phyloP scores from a whole-genome alignment of 2,329 filamentous ascomycete genomes.

The Verticillium klebahnii region DNA sequence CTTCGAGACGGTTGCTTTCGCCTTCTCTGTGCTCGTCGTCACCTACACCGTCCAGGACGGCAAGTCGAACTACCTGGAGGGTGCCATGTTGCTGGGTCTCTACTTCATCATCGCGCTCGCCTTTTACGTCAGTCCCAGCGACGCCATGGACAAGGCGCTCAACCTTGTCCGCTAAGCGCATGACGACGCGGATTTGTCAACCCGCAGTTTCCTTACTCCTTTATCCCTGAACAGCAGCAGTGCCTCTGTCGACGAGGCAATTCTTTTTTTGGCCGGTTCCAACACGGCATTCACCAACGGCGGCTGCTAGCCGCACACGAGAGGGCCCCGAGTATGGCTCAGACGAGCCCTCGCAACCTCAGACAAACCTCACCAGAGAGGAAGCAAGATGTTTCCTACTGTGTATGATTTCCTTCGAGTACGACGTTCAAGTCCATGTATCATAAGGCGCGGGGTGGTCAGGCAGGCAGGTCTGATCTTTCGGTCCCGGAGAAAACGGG shows the following conservation, averaged over 20 bases:
- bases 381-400: not conserved
- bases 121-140: conserved; percentile 51
- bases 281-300: not conserved
- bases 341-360: not conserved
- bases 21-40: conserved; percentile 69
- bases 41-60: conserved; percentile 76
- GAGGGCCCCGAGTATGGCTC: not conserved
- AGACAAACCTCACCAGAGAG: not conserved
- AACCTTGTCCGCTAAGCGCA: not conserved
- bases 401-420: not conserved
- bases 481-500: not conserved
- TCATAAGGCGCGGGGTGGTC: not conserved
- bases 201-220: not conserved
- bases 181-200: not conserved
- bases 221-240: not conserved
- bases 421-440: not conserved
- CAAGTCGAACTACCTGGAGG: conserved; percentile 80
- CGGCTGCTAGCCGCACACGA: not conserved
- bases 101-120: conserved; percentile 58
- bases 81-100: conserved; percentile 59
- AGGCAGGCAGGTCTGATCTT: not conserved
- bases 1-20: conserved; percentile 75
- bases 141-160: conserved; percentile 36
- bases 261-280: not conserved
- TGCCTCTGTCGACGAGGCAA: not conserved